Evolutionary conservation across 805 yeast species (phyloP).

Genomic region (Wickerhamiella sergipiensis): DNA sequence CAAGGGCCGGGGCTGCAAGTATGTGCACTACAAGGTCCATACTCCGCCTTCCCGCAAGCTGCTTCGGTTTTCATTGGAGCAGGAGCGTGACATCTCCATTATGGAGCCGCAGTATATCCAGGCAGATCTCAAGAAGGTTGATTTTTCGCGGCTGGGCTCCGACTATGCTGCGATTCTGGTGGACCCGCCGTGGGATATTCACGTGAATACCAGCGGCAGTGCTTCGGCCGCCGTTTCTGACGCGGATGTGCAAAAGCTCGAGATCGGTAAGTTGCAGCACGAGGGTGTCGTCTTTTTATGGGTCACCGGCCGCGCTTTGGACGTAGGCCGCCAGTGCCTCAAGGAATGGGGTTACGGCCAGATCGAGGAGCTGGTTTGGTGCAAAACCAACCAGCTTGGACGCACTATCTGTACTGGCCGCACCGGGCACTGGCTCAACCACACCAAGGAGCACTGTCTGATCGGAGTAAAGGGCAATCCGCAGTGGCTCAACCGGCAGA

Average conservation of each 20-base stretch:
- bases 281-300: conserved; percentile 77
- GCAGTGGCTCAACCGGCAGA: conserved; percentile 46
- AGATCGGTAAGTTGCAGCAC: conserved; percentile 56
- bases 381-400: conserved; percentile 74
- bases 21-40: conserved; percentile 46
- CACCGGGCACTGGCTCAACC: conserved; percentile 95
- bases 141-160: conserved; percentile 59
- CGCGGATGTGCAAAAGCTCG: conserved; percentile 52
- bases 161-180: conserved; percentile 68
- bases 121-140: conserved; percentile 67
- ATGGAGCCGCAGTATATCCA: conserved; percentile 60
- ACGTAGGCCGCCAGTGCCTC: conserved; percentile 68
- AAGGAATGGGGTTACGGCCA: conserved; percentile 71
- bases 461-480: conserved; percentile 77
- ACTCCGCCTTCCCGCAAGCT: conserved; percentile 1
- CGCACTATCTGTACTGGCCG: conserved; percentile 89
- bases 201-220: conserved; percentile 41
- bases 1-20: conserved; percentile 65
- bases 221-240: conserved; percentile 27
- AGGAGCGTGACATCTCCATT: not conserved
- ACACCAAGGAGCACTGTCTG: conserved; percentile 79
- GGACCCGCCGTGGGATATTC: conserved; percentile 96
- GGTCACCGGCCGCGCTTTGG: conserved; percentile 94
- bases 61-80: not conserved
- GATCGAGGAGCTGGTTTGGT: conserved; percentile 77